A percentile compares a stretch with the other conserved stretches of the same genome.
These are phyloP conservation scores for Zalaria obscura DNA, from an alignment of 2,329 filamentous ascomycete genomes.

Conservation along the genomic window DNA sequence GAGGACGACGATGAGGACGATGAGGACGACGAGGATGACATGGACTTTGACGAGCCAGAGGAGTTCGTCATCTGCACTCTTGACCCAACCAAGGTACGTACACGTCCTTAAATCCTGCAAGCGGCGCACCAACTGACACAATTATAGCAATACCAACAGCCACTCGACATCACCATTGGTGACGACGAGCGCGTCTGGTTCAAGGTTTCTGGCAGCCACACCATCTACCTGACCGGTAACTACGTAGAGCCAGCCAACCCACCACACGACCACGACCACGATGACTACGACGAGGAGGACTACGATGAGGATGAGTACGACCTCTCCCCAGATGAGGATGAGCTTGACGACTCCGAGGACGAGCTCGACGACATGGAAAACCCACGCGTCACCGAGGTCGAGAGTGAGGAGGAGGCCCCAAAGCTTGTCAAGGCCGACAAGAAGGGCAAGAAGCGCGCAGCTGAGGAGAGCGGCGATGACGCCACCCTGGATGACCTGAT, in stretches of 20 bases:
- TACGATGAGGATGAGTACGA: conserved; percentile 49
- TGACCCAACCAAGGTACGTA: conserved; percentile 69
- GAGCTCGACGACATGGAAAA: conserved; percentile 50
- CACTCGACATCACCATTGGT: conserved; percentile 81
- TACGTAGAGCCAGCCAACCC: conserved; percentile 63
- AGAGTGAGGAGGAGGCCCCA: conserved; percentile 54
- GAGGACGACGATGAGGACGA: conserved; percentile 38
- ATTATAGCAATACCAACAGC: conserved; percentile 80
- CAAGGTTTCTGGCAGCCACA: conserved; percentile 77
- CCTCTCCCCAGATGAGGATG: conserved; percentile 64
- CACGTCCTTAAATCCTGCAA: conserved; percentile 13
- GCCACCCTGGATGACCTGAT: conserved; percentile 71
- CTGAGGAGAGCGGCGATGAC: conserved; percentile 50
- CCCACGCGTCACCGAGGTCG: conserved; percentile 71
- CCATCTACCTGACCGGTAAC: conserved; percentile 88
- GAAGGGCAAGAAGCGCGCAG: conserved; percentile 81
- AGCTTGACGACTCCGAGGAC: conserved; percentile 47
- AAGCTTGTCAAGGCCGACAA: conserved; percentile 35
- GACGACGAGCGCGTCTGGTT: conserved; percentile 89
- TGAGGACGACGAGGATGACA: conserved; percentile 34
- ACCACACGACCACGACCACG: conserved; percentile 42
- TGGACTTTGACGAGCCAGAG: conserved; percentile 56
- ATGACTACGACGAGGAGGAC: conserved; percentile 46
- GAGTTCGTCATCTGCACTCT: conserved; percentile 93
- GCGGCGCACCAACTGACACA: not conserved